Evolutionary conservation across 768 basidiomycete species (phyloP).

Genomic region (Termitomyces sp.): DNA sequence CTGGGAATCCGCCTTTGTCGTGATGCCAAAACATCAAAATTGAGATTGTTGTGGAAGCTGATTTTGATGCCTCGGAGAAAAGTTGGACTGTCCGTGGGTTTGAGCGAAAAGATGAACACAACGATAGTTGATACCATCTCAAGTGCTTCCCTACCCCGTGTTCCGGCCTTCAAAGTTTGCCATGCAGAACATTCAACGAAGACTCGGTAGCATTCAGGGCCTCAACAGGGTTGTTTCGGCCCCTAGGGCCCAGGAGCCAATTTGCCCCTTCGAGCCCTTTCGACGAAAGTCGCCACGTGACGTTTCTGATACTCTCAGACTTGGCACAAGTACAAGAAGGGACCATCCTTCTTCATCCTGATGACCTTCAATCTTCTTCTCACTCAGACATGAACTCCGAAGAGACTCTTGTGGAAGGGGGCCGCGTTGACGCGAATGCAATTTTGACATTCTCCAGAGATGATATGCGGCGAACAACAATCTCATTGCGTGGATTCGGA

Average conservation of each 20-base stretch:
- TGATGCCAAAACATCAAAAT: neutral
- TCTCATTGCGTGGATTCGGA: conserved; percentile 13
- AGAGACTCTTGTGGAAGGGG: conserved; percentile 13
- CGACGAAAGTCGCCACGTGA: conserved; percentile 6
- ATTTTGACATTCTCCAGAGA: conserved; percentile 13
- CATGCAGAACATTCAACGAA: neutral
- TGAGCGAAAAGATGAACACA: neutral
- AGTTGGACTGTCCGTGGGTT: neutral
- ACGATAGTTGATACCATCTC: neutral
- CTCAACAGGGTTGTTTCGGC: neutral
- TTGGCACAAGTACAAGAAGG: neutral
- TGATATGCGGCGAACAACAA: conserved; percentile 14
- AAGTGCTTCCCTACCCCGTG: neutral
- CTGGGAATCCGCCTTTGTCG: neutral
- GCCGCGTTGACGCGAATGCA: conserved; percentile 10
- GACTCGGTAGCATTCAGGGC: neutral
- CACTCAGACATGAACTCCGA: conserved; percentile 11
- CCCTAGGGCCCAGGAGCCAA: neutral
- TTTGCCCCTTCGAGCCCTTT: neutral
- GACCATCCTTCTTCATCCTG: neutral
- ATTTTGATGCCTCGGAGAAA: neutral
- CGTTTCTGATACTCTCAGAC: neutral
- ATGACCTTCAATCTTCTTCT: neutral
- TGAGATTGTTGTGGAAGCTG: neutral
- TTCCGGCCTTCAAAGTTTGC: neutral